Conservation (phyloP, 1,284 basidiomycete species). For the Coriolopsis trogii region DNA sequence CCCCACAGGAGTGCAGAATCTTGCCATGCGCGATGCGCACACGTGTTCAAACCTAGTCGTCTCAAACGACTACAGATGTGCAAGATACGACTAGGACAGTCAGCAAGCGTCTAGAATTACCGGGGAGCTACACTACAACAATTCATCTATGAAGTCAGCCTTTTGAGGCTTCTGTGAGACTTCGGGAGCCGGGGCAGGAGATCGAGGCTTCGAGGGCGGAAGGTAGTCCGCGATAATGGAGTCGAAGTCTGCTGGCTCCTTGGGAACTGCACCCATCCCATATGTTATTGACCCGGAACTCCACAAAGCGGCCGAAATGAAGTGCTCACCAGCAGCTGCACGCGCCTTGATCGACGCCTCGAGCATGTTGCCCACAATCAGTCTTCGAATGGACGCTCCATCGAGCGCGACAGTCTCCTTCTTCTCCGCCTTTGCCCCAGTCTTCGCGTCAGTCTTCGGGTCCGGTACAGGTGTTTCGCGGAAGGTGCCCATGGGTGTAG, state of each 20-base stretch:
- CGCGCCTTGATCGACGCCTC: slow-evolving; percentile 60
- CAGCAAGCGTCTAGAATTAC: slow-evolving; percentile 12
- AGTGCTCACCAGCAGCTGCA: slow-evolving; percentile 46
- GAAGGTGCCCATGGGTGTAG: slow-evolving; percentile 76
- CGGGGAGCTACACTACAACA: slow-evolving; percentile 37
- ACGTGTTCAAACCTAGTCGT: no score
- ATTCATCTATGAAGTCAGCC: slow-evolving; percentile 45
- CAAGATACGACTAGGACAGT: no score
- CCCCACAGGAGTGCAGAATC: no score
- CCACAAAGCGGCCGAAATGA: slow-evolving; percentile 3
- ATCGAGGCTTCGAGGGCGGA: slow-evolving; percentile 33
- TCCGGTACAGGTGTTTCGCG: slow-evolving; percentile 44
- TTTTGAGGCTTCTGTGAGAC: slow-evolving; percentile 30
- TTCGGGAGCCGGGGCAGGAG: slow-evolving; percentile 26
- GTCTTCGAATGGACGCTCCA: slow-evolving; percentile 66
- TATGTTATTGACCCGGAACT: neutral
- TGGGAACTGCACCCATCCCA: slow-evolving; percentile 36
- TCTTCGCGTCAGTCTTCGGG: slow-evolving; percentile 39
- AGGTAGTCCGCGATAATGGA: slow-evolving; percentile 73
- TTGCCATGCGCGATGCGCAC: no score
- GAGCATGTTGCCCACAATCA: slow-evolving; percentile 74
- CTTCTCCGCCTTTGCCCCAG: slow-evolving; percentile 33
- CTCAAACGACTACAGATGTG: no score
- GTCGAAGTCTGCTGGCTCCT: slow-evolving; percentile 59
- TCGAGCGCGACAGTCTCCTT: slow-evolving; percentile 53